Evolutionary conservation across 352 stramenopile species (phyloP).

Genomic region (Phytophthora ohioensis): DNA sequence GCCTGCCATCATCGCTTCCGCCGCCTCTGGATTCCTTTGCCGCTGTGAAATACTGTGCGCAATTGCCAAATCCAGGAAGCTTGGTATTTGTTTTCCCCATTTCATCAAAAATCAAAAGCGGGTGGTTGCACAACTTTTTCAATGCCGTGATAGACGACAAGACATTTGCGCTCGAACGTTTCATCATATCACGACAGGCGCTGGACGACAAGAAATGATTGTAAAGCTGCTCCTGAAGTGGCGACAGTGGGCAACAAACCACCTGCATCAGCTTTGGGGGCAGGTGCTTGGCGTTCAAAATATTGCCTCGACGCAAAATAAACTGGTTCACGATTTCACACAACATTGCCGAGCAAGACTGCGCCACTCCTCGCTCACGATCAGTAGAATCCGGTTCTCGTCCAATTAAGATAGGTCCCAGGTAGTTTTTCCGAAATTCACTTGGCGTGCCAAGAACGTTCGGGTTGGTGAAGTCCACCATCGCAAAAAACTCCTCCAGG

Average conservation of each 20-base stretch:
- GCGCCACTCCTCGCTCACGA: conserved; percentile 70
- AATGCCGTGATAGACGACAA: conserved; percentile 91
- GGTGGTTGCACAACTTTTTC: conserved; percentile 99
- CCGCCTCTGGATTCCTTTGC: conserved; percentile 30
- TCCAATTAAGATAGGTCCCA: conserved; percentile 89
- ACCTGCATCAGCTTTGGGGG: conserved; percentile 99
- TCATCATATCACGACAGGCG: conserved; percentile 96
- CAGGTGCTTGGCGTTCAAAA: conserved; percentile 98
- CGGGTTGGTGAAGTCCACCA: conserved; percentile 94
- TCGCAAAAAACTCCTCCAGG: conserved; percentile 98
- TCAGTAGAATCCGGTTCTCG: conserved; percentile 93
- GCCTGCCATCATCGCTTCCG: conserved; percentile 12
- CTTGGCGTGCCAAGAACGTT: conserved; percentile 82
- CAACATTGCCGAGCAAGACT: conserved; percentile 95
- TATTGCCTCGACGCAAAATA: conserved; percentile 98
- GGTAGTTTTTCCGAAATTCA: conserved; percentile 95
- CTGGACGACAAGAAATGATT: conserved; percentile 95
- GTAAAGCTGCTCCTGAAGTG: conserved; percentile 97
- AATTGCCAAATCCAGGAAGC: conserved; percentile 82
- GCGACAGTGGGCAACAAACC: conserved; percentile 97
- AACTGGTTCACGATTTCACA: conserved; percentile 98
- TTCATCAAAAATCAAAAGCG: conserved; percentile 93
- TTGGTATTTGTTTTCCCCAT: conserved; percentile 85
- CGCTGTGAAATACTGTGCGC: conserved; percentile 65
- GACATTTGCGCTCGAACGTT: conserved; percentile 93